Conservation (phyloP, 345 rosid genomes). For the Euphorbia tirucalli region DNA sequence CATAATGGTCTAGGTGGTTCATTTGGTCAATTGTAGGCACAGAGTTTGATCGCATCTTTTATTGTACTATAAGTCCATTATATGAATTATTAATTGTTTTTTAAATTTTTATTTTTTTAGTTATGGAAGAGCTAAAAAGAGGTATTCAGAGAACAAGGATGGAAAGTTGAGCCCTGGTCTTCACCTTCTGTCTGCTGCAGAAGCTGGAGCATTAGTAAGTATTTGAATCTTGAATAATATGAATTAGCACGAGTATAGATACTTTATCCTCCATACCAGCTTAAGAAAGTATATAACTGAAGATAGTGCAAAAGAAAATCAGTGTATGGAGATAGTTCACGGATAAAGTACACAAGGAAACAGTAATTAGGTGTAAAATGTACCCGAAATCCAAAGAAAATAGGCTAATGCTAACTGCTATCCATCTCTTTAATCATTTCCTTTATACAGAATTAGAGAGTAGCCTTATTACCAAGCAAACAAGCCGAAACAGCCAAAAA, state of each 20-base stretch:
- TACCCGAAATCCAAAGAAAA: not conserved
- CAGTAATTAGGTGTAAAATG: slow-evolving; percentile 4
- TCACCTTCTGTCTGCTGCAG: slow-evolving; percentile 95
- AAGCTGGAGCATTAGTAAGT: slow-evolving; percentile 91
- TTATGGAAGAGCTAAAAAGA: slow-evolving; percentile 81
- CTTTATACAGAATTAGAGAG: not conserved
- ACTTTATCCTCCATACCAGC: not conserved
- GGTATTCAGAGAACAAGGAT: slow-evolving; percentile 62
- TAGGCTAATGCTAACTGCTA: not conserved
- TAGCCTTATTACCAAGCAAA: too few relatives aligned
- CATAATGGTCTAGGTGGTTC: not conserved
- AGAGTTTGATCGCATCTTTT: not conserved
- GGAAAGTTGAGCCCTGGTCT: slow-evolving; percentile 61
- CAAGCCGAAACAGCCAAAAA: too few relatives aligned
- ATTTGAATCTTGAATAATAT: slow-evolving; percentile 15
- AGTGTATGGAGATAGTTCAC: not conserved
- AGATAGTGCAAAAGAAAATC: slow-evolving; percentile 1
- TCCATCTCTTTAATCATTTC: not conserved
- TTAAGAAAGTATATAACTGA: not conserved
- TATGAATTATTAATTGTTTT: not conserved
- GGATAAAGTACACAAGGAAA: not conserved
- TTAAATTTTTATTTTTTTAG: slow-evolving; percentile 33
- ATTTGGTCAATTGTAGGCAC: not conserved
- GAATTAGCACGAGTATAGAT: slow-evolving; percentile 6
- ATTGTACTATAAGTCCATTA: not conserved